Percentiles rank a stretch among this genome's conserved stretches.
Evolutionary conservation across 495 filamentous ascomycete genomes (phyloP).

Genomic region (Articulospora tetracladia): DNA sequence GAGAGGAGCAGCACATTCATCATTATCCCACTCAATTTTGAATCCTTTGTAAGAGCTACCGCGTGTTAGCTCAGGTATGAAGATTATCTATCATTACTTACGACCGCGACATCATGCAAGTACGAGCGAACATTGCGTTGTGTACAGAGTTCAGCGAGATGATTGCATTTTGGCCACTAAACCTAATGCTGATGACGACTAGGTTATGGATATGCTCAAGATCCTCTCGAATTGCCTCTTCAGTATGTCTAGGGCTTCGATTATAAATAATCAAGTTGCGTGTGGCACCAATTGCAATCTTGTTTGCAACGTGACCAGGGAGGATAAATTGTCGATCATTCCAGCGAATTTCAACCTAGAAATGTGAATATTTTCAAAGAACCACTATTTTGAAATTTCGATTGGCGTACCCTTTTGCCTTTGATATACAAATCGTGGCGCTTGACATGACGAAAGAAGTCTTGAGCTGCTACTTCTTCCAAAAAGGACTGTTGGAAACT

Average conservation of each 20-base stretch:
- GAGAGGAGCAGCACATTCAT: conserved; percentile 69
- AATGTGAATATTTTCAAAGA: conserved; percentile 13
- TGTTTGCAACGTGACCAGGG: conserved; percentile 59
- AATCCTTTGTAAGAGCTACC: conserved; percentile 71
- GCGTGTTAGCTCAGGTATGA: background rate
- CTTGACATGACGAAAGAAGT: conserved; percentile 62
- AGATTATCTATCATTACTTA: conserved; percentile 17
- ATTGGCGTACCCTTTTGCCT: conserved; percentile 53
- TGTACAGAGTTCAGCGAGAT: conserved; percentile 76
- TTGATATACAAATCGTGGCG: conserved; percentile 66
- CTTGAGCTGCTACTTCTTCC: conserved; percentile 54
- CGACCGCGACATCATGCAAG: conserved; percentile 73
- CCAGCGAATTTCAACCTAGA: conserved; percentile 68
- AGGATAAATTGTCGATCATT: conserved; percentile 70
- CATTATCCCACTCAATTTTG: conserved; percentile 66
- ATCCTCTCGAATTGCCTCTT: conserved; percentile 63
- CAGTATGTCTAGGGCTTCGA: conserved; percentile 55
- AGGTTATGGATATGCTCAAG: conserved; percentile 82
- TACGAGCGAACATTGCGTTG: conserved; percentile 69
- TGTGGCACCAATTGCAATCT: conserved; percentile 68
- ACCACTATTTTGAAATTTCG: conserved; percentile 21
- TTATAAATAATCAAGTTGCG: conserved; percentile 69
- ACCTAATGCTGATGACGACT: conserved; percentile 62
- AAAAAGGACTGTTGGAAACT: conserved; percentile 52
- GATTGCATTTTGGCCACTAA: conserved; percentile 52